Percentiles rank a stretch among this genome's conserved stretches.
Evolutionary conservation across 768 basidiomycete genomes (phyloP).

Genomic region (Tulasnella sp.): DNA sequence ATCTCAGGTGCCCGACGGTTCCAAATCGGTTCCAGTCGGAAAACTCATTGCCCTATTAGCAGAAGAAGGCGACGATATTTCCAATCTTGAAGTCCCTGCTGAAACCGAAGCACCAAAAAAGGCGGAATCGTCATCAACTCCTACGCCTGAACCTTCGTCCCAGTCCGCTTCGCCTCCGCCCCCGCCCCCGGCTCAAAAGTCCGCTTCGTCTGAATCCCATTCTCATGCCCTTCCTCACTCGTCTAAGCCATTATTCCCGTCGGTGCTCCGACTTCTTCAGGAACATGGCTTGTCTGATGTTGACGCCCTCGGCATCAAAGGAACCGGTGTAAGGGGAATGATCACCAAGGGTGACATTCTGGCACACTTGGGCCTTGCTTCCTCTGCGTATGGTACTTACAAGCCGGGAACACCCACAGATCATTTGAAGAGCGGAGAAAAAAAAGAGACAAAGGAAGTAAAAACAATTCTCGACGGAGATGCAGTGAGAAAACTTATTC

Average conservation of each 20-base stretch:
- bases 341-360: constrained; percentile 94
- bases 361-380: constrained; percentile 70
- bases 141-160: constrained; percentile 25
- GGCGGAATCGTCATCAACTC: constrained; percentile 18
- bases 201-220: constrained; percentile 7
- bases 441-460: constrained; percentile 16
- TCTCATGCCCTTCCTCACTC: constrained; percentile 21
- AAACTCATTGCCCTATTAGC: constrained; percentile 83
- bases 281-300: constrained; percentile 46
- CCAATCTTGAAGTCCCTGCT: constrained; percentile 50
- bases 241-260: constrained; percentile 59
- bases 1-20: constrained; percentile 53
- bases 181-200: constrained; percentile 16
- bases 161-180: constrained; percentile 22
- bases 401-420: constrained; percentile 21
- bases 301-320: constrained; percentile 48
- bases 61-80: constrained; percentile 92
- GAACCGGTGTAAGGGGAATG: constrained; percentile 85
- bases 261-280: constrained; percentile 69
- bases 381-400: constrained; percentile 61
- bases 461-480: constrained; percentile 3
- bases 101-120: constrained; percentile 32
- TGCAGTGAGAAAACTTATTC: constrained; percentile 5
- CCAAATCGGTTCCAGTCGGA: constrained; percentile 78
- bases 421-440: constrained; percentile 27